Evolutionary conservation across 179 eudicot species (phyloP).

Genomic region (Beta corolliflora): DNA sequence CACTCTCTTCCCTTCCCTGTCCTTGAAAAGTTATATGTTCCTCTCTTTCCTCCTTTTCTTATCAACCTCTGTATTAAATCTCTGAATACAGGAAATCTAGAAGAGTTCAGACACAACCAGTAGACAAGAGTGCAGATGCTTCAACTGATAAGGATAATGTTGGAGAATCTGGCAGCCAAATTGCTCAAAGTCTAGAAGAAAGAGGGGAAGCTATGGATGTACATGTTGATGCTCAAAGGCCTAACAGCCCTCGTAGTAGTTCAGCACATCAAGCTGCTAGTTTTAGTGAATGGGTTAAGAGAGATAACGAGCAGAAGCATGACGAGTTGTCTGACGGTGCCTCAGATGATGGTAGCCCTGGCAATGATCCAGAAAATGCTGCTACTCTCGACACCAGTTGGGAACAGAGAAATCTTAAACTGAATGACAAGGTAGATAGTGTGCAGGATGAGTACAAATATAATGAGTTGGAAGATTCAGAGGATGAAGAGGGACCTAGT

Average conservation of each 20-base stretch:
- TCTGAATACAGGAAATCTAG: constrained; percentile 38
- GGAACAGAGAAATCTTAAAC: not conserved
- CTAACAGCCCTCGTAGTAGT: constrained; percentile 25
- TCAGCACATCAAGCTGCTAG: constrained; percentile 30
- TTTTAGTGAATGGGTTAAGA: constrained; percentile 17
- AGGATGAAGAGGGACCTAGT: constrained; percentile 33
- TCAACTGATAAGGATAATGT: constrained; percentile 15
- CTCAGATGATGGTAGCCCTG: constrained; percentile 8
- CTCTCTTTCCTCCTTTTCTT: not conserved
- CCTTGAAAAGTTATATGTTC: not conserved
- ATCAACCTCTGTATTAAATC: not conserved
- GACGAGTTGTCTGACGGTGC: constrained; percentile 41
- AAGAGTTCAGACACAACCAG: constrained; percentile 22
- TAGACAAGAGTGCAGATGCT: constrained; percentile 26
- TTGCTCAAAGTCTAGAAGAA: constrained; percentile 28
- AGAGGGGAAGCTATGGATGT: constrained; percentile 34
- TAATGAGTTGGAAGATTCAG: constrained; percentile 39
- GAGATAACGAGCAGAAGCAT: constrained; percentile 26
- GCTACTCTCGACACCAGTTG: not conserved
- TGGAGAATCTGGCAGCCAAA: constrained; percentile 19
- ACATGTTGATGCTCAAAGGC: constrained; percentile 5
- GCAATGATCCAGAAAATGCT: not conserved
- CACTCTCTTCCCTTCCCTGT: constrained; percentile 10
- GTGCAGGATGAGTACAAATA: constrained; percentile 7
- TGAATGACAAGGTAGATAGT: constrained; percentile 4